Evolutionary conservation across 129 eudicot genomes (phyloP).

Genomic region (Escallonia herrerae): DNA sequence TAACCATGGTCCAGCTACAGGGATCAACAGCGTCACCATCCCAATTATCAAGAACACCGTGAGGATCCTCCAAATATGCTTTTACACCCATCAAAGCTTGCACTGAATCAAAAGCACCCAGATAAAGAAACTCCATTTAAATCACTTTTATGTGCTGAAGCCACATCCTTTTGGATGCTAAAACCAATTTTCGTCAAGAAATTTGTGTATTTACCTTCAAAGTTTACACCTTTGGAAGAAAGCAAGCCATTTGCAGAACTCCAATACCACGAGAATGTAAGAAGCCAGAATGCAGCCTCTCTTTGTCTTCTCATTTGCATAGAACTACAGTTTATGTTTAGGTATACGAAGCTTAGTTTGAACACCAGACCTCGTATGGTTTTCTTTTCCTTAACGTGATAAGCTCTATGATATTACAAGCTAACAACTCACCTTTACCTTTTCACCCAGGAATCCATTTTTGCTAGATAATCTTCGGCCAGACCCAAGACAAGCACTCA

Average conservation of each 20-base stretch:
- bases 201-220: background rate
- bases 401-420: background rate
- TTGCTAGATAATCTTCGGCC: constrained; percentile 21
- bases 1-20: constrained; percentile 67
- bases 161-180: background rate
- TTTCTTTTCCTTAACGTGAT: background rate
- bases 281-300: constrained; percentile 15
- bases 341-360: constrained; percentile 9
- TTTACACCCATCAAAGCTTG: constrained; percentile 77
- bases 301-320: constrained; percentile 22
- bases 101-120: constrained; percentile 27
- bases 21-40: constrained; percentile 67
- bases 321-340: constrained; percentile 3
- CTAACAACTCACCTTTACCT: constrained; percentile 8
- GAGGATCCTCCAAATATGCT: constrained; percentile 46
- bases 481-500: constrained; percentile 8
- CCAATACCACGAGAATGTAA: constrained; percentile 35
- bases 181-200: background rate
- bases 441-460: constrained; percentile 22
- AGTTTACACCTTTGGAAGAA: constrained; percentile 69
- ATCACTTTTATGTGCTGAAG: background rate
- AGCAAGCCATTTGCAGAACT: constrained; percentile 44
- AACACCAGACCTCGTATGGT: constrained; percentile 6
- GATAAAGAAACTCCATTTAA: background rate
- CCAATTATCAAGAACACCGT: constrained; percentile 48